These are phyloP conservation scores for Dryadomyces sulphureus DNA, from an alignment of 2,329 filamentous ascomycete genomes.

Conservation along the genomic window DNA sequence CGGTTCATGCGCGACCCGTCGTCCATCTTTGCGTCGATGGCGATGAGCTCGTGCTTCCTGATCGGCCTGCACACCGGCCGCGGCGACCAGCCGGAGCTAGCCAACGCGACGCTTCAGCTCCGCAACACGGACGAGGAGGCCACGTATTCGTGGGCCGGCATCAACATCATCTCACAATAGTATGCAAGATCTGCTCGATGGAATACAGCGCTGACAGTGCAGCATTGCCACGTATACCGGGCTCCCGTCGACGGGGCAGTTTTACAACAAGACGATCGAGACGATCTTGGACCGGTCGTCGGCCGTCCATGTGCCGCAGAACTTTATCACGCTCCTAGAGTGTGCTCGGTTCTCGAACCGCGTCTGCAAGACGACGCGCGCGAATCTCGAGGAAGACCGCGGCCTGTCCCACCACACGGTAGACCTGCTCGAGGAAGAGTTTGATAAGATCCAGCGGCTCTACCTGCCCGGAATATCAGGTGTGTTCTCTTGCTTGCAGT, in stretches of 20 bases:
- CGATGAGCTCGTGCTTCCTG: conserved; percentile 31
- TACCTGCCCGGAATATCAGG: conserved; percentile 32
- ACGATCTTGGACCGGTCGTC: conserved; percentile 25
- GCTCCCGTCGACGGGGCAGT: conserved; percentile 26
- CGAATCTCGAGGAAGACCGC: conserved; percentile 29
- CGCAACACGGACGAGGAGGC: conserved; percentile 36
- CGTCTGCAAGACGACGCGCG: conserved; percentile 30
- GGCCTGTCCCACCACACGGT: conserved; percentile 32
- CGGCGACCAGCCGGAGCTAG: conserved; percentile 33
- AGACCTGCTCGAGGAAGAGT: conserved; percentile 35
- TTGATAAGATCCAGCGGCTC: conserved; percentile 29
- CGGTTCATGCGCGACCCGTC: conserved; percentile 37
- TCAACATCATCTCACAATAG: conserved; percentile 36
- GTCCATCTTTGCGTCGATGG: conserved; percentile 28
- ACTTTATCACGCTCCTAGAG: conserved; percentile 31
- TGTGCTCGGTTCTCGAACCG: conserved; percentile 35
- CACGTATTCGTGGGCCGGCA: conserved; percentile 35
- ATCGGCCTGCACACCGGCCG: conserved; percentile 37
- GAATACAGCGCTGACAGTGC: background rate
- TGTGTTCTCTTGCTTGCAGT: conserved; percentile 13
- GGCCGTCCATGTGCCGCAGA: conserved; percentile 25
- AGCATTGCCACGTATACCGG: conserved; percentile 26
- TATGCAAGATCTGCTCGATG: conserved; percentile 11
- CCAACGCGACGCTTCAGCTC: conserved; percentile 26
- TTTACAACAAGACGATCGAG: conserved; percentile 35